Evolutionary conservation across 148 eudicot species (phyloP).

Genomic region (Cornus controversa): DNA sequence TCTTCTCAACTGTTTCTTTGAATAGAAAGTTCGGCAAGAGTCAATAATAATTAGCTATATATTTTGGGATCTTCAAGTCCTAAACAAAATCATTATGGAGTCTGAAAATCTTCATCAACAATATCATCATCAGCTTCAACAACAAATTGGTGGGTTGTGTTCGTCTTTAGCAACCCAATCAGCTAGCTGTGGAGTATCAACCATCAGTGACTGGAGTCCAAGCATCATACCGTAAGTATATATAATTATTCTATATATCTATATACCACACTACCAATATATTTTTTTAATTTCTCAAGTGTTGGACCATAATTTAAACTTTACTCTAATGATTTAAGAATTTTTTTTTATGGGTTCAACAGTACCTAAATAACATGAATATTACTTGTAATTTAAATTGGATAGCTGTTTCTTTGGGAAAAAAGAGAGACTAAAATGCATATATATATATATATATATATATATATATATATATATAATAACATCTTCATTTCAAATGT

Average conservation of each 20-base stretch:
- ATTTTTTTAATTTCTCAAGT: neutral
- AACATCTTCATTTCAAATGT: neutral
- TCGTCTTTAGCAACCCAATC: constrained; percentile 6
- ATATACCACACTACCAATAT: too few species aligned
- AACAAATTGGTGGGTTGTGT: constrained; percentile 18
- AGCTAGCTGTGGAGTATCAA: constrained; percentile 33
- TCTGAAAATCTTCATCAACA: constrained; percentile 45
- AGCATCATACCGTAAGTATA: constrained; percentile 5
- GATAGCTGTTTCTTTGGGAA: too few species aligned
- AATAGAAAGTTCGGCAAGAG: constrained; percentile 32
- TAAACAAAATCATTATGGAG: constrained; percentile 29
- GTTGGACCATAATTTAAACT: neutral
- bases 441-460: too few species aligned
- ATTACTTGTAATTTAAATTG: neutral
- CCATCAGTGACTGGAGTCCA: constrained; percentile 25
- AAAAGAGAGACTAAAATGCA: too few species aligned
- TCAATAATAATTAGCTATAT: constrained; percentile 24
- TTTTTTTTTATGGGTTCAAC: neutral
- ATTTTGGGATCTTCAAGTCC: constrained; percentile 44
- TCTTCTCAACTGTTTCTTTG: constrained; percentile 28
- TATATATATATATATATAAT: too few species aligned
- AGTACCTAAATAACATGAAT: neutral
- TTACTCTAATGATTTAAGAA: too few species aligned
- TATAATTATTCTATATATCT: too few species aligned
- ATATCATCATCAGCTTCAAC: constrained; percentile 27